Evolutionary conservation across 1,284 basidiomycete genomes (phyloP), one percentile per base, ranked within the genome.

Genomic region (Coniferiporia sulphurascens): DNA sequence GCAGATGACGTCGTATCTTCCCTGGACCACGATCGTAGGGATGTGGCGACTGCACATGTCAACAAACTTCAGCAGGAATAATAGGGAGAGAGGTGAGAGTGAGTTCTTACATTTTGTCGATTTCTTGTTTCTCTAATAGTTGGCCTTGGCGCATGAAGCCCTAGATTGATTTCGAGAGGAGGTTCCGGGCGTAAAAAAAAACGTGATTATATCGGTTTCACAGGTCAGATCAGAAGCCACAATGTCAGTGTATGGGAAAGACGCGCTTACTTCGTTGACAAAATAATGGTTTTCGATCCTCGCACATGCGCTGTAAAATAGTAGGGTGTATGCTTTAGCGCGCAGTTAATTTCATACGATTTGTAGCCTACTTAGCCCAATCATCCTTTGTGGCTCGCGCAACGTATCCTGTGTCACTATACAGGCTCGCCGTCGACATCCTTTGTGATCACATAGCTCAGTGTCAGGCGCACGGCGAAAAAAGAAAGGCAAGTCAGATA

Each of bases 241-340:
- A 5, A 27, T 27, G 27, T 27, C 27, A 27, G 27, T 27, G 27
- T 5, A 27, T 27, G 27, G 27, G 27, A 27, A 5, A 27, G 22
- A 38, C 4, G 69, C 78, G 69, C 78, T 53, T 59, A 87, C 86
- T 48, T 82, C 80, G 67, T 93, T 91, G 54, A 93, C 77, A 68
- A 97, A 96, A 72, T 91, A 98, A 69, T 97, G 94, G 67, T 93
- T 92, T 75, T 97, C 95, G 62, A 97, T 95, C 49, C 87, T 77
- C 4, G 94, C 92, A 71, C 95, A 95, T 1, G 91, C 89, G 67
- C 89, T 93, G 64, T 4, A 19, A 17, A 35, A 35, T n/a, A n/a
- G 6, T 27, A 27, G 27, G 2, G 27, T 5, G 5, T 27, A 27
- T 27, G 5, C 27, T 27, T 27, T 27, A 27, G 27, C 5, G 27